Conservation (phyloP, 768 basidiomycete genomes). For the Podaxis rugospora region DNA sequence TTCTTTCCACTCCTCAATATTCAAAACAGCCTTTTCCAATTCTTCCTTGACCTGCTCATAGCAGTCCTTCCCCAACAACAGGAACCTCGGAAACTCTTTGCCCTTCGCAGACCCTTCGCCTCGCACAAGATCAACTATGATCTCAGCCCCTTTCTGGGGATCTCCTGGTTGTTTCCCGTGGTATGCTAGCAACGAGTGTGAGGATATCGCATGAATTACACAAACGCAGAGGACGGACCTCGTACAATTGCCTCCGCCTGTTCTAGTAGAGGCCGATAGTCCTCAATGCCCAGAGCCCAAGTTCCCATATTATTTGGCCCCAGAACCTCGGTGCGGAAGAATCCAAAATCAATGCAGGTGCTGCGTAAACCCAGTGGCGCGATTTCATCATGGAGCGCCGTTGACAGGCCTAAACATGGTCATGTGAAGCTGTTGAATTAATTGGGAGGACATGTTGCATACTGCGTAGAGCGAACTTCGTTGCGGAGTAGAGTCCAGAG, state of each 20-base stretch:
- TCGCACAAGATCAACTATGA: conserved; percentile 28
- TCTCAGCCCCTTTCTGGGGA: conserved; percentile 28
- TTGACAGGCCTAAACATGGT: conserved; percentile 22
- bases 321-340: conserved; percentile 33
- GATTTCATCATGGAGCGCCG: conserved; percentile 31
- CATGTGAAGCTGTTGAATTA: too few relatives aligned
- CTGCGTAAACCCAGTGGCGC: conserved; percentile 32
- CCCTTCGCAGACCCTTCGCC: conserved; percentile 27
- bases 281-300: conserved; percentile 25
- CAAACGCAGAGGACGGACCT: conserved; percentile 15
- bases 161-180: conserved; percentile 34
- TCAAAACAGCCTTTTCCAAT: conserved; percentile 12
- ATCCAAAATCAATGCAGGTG: conserved; percentile 34
- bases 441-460: neutral
- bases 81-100: conserved; percentile 23
- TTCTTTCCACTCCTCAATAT: conserved; percentile 30
- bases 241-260: conserved; percentile 20
- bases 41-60: conserved; percentile 19
- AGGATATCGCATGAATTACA: neutral
- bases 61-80: conserved; percentile 28
- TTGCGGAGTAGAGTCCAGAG: conserved; percentile 32
- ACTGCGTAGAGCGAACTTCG: conserved; percentile 35
- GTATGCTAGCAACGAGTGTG: conserved; percentile 17
- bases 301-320: conserved; percentile 22
- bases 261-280: conserved; percentile 24